Conservation (phyloP, 768 basidiomycete genomes). For the Kwoniella mangroviensis region DNA sequence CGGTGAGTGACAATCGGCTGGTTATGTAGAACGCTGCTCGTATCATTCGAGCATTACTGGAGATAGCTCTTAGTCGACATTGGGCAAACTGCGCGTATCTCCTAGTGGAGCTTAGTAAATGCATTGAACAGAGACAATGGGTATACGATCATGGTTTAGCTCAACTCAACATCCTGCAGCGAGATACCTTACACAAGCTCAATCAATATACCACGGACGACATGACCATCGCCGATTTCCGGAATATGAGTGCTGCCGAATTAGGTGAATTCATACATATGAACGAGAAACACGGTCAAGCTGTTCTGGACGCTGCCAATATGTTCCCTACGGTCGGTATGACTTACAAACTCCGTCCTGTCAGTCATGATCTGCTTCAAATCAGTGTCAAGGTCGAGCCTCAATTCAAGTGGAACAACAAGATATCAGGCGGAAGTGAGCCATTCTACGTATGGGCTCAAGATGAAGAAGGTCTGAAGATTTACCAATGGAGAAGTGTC, state of each 20-base stretch:
- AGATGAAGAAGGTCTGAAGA: slow-evolving; percentile 76
- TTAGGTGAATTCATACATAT: slow-evolving; percentile 81
- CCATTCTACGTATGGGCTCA: slow-evolving; percentile 98
- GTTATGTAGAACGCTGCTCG: slow-evolving; percentile 74
- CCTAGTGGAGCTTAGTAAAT: slow-evolving; percentile 89
- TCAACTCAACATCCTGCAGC: slow-evolving; percentile 73
- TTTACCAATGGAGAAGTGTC: slow-evolving; percentile 78
- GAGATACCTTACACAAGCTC: slow-evolving; percentile 77
- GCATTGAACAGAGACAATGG: slow-evolving; percentile 90
- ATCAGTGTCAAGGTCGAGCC: slow-evolving; percentile 69
- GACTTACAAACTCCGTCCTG: slow-evolving; percentile 73
- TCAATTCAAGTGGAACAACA: slow-evolving; percentile 78
- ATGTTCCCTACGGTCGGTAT: slow-evolving; percentile 80
- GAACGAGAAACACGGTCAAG: slow-evolving; percentile 81
- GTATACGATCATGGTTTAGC: slow-evolving; percentile 88
- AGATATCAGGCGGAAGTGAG: slow-evolving; percentile 74
- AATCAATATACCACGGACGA: slow-evolving; percentile 77
- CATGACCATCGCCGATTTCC: slow-evolving; percentile 73
- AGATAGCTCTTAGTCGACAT: slow-evolving; percentile 89
- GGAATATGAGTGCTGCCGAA: slow-evolving; percentile 67
- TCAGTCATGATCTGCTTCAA: slow-evolving; percentile 80
- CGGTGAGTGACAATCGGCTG: too few species aligned
- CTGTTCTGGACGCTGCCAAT: slow-evolving; percentile 76
- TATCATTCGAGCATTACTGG: slow-evolving; percentile 89
- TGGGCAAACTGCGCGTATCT: slow-evolving; percentile 82